Conservation (phyloP, 2,329 filamentous ascomycete genomes). For the Paraphoma sp. region DNA sequence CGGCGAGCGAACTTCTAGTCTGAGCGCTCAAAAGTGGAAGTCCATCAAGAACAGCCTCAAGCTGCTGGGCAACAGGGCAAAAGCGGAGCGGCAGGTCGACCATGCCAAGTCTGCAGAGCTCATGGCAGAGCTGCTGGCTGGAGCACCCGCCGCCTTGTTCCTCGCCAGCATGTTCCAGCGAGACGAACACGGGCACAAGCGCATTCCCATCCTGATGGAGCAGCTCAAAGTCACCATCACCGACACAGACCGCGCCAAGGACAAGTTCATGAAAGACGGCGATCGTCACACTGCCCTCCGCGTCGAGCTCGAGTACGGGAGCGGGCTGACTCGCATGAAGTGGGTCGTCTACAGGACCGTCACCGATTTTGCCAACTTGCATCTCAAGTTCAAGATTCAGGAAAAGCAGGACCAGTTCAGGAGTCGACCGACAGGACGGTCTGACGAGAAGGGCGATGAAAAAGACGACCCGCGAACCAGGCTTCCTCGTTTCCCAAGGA, state of each 20-base stretch:
- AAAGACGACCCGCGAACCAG: constrained; percentile 71
- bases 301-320: constrained; percentile 95
- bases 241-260: constrained; percentile 67
- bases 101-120: constrained; percentile 95
- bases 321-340: constrained; percentile 92
- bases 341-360: constrained; percentile 91
- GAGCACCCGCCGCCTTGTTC: constrained; percentile 90
- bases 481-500: constrained; percentile 88
- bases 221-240: constrained; percentile 89
- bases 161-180: constrained; percentile 97
- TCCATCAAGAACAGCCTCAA: constrained; percentile 91
- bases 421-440: constrained; percentile 55
- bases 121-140: constrained; percentile 92
- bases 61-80: constrained; percentile 76
- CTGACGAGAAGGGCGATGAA: constrained; percentile 51
- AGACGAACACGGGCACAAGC: constrained; percentile 93
- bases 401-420: constrained; percentile 84
- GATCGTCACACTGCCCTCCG: constrained; percentile 84
- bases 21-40: constrained; percentile 81
- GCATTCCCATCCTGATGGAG: constrained; percentile 92
- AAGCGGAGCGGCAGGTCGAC: constrained; percentile 84
- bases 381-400: constrained; percentile 90
- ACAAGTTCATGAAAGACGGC: constrained; percentile 29
- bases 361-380: constrained; percentile 88
- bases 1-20: constrained; percentile 54